These are phyloP conservation scores for Talaromyces rugulosus DNA, from an alignment of 2,329 filamentous ascomycete genomes.

Conservation along the genomic window DNA sequence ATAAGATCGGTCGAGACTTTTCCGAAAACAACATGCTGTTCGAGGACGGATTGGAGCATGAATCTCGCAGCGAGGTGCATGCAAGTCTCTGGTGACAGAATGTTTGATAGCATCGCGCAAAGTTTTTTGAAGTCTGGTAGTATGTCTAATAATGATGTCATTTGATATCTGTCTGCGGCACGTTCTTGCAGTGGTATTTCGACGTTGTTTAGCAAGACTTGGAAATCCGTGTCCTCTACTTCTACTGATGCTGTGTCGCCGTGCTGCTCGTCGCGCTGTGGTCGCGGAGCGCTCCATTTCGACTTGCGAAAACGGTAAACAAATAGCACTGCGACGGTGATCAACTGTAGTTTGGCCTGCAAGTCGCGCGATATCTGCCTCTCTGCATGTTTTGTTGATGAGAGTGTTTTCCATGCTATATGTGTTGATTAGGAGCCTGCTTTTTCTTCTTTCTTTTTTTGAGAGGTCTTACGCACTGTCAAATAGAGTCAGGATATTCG, in stretches of 20 bases:
- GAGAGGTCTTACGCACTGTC: constrained; percentile 18
- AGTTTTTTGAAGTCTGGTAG: constrained; percentile 48
- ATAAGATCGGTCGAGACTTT: constrained; percentile 32
- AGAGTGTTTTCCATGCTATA: constrained; percentile 40
- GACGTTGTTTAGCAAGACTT: constrained; percentile 19
- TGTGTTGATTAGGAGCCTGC: neutral
- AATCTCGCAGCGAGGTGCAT: constrained; percentile 43
- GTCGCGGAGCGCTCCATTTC: neutral
- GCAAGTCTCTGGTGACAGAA: constrained; percentile 24
- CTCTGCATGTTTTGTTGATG: constrained; percentile 37
- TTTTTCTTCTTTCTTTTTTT: no score
- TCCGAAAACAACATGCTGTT: constrained; percentile 43
- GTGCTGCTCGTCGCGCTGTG: neutral
- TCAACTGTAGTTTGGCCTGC: constrained; percentile 45
- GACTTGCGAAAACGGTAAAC: constrained; percentile 32
- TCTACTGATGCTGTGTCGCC: neutral
- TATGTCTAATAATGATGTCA: constrained; percentile 36
- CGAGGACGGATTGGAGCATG: constrained; percentile 48
- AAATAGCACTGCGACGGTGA: constrained; percentile 46
- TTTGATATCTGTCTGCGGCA: constrained; percentile 11
- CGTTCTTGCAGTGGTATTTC: constrained; percentile 23
- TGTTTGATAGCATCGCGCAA: constrained; percentile 23
- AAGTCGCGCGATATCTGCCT: constrained; percentile 34
- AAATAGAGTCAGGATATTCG: constrained; percentile 21
- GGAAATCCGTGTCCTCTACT: neutral